These are phyloP conservation scores for Xanthoparmelia taractica DNA, from an alignment of 495 filamentous ascomycete species.

Conservation along the genomic window DNA sequence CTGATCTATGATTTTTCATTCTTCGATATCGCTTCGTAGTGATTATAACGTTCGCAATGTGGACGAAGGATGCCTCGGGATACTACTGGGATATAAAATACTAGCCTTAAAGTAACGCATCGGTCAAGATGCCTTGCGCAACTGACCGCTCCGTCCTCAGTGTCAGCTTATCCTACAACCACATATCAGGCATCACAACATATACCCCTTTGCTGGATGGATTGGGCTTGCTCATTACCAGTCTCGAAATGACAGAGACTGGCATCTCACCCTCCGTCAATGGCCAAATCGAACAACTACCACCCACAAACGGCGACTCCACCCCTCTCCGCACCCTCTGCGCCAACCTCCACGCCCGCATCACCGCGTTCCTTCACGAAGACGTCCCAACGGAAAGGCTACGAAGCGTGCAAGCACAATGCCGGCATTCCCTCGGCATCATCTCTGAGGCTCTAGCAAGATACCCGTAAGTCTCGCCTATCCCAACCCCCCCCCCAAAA, in stretches of 20 bases:
- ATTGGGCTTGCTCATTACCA: constrained; percentile 8
- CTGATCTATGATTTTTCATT: too few species aligned
- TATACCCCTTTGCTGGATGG: constrained; percentile 14
- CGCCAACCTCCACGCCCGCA: constrained; percentile 51
- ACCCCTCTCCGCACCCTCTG: constrained; percentile 43
- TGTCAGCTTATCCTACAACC: neutral
- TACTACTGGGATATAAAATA: too few species aligned
- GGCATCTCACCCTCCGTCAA: constrained; percentile 2
- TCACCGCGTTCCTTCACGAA: constrained; percentile 61
- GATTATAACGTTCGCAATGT: too few species aligned
- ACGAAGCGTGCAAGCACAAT: constrained; percentile 62
- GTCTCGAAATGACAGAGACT: constrained; percentile 20
- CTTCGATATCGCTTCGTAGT: too few species aligned
- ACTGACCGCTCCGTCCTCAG: neutral
- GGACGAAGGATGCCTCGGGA: too few species aligned
- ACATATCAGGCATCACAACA: neutral
- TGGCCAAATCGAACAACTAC: neutral
- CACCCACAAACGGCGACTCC: constrained; percentile 25
- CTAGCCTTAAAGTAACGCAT: too few species aligned
- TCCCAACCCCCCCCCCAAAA: neutral
- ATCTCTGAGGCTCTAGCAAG: constrained; percentile 60
- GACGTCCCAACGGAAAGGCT: constrained; percentile 50
- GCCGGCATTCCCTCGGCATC: constrained; percentile 59
- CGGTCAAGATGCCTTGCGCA: too few species aligned
- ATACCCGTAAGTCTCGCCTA: constrained; percentile 41